Conservation (phyloP, 306 rosid genomes). For the Medicago lupulina region DNA sequence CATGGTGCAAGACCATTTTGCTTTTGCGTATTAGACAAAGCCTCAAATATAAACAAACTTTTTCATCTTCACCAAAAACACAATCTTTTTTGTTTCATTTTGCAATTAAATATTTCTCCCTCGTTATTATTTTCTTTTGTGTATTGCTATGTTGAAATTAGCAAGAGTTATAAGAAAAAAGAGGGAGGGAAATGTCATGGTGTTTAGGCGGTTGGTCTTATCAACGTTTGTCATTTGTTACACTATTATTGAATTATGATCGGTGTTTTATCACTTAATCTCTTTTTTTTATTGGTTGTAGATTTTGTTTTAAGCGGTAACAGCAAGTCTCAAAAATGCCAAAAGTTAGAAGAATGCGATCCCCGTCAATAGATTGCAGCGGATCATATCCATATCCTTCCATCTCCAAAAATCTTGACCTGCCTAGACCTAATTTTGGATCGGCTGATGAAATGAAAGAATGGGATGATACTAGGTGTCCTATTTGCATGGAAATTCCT, state of each 20-base stretch:
- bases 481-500: slow-evolving; percentile 85
- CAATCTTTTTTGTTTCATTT: too few relatives aligned
- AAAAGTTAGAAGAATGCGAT: slow-evolving; percentile 64
- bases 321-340: slow-evolving; percentile 60
- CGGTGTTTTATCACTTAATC: background rate
- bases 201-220: too few relatives aligned
- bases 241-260: slow-evolving; percentile 2
- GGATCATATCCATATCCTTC: slow-evolving; percentile 61
- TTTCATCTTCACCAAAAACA: too few relatives aligned
- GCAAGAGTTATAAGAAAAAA: too few relatives aligned
- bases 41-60: too few relatives aligned
- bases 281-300: background rate
- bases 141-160: too few relatives aligned
- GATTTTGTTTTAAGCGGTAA: slow-evolving; percentile 41
- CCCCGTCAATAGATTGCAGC: slow-evolving; percentile 53
- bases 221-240: too few relatives aligned
- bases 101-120: too few relatives aligned
- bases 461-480: slow-evolving; percentile 80
- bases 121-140: too few relatives aligned
- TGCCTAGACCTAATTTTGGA: slow-evolving; percentile 42
- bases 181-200: too few relatives aligned
- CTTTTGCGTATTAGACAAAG: too few relatives aligned
- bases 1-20: too few relatives aligned
- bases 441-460: slow-evolving; percentile 56
- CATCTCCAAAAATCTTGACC: slow-evolving; percentile 47